Evolutionary conservation across 257 asterid species (phyloP).

Genomic region (Capsicum baccatum): DNA sequence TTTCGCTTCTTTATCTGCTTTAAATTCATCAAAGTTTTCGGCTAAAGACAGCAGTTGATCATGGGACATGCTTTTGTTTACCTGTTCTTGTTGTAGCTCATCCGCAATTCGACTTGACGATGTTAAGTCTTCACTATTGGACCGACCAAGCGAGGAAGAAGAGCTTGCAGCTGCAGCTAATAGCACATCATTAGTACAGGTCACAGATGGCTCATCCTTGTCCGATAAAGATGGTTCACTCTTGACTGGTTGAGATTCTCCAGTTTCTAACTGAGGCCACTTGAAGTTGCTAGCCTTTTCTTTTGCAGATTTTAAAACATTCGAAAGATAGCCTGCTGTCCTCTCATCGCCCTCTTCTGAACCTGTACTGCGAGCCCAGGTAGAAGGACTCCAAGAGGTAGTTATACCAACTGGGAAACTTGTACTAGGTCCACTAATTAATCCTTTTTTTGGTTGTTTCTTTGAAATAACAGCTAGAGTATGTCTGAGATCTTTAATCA

Average conservation of each 20-base stretch:
- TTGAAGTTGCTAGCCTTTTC: conserved; percentile 63
- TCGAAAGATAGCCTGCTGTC: conserved; percentile 63
- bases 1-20: conserved; percentile 78
- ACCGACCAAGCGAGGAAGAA: conserved; percentile 37
- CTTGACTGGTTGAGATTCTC: conserved; percentile 39
- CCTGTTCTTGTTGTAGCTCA: conserved; percentile 56
- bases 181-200: conserved; percentile 34
- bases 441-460: conserved; percentile 70
- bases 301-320: conserved; percentile 62
- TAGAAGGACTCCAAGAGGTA: conserved; percentile 74
- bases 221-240: conserved; percentile 38
- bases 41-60: conserved; percentile 53
- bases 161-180: conserved; percentile 38
- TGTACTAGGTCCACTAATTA: conserved; percentile 49
- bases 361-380: conserved; percentile 60
- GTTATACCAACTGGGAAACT: conserved; percentile 61
- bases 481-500: conserved; percentile 72
- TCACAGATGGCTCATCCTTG: conserved; percentile 37
- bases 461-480: conserved; percentile 67
- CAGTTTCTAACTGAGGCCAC: conserved; percentile 53
- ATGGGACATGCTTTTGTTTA: conserved; percentile 46
- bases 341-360: conserved; percentile 45
- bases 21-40: conserved; percentile 66
- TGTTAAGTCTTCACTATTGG: conserved; percentile 49
- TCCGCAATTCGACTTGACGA: conserved; percentile 48